Base-by-base conservation (phyloP, 2,329 filamentous ascomycete species). In the Huntiella moniliformis region DNA sequence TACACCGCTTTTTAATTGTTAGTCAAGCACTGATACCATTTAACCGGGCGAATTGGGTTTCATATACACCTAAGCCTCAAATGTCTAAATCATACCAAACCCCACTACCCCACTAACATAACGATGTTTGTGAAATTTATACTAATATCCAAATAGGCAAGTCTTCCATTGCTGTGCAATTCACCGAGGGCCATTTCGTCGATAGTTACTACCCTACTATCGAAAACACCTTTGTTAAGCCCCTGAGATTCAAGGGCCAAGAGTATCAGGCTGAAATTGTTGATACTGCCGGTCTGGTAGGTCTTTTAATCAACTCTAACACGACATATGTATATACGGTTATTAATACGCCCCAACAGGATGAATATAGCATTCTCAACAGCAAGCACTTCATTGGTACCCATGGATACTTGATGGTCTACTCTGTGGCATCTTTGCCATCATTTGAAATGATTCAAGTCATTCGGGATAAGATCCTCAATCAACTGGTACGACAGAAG, bases 141-240 rank as follows among this genome's bases (percentile, higher is more conserved):
- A 41, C 39, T 41, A 15, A 41, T 15, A 28, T 17, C 7, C 17
- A 16, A 22, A 16, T 56, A 96, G 91, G 91, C 63, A 98, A 98
- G 71, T 95, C 86, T 16, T 96, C 88, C 46, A 77, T 98, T 53
- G 93, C 91, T 10, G 91, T 96, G 41, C 88, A 88, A 60, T 96
- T 91, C 59, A 88, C 95, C 58, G 91, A 98, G 61, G 86, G 86
- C 52, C 87, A 94, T 65, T 98, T 98, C 60, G 88, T 98, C 58
- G 91, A 98, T 63, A 92, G 83, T 63, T 98, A 98, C 66, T 98
- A 98, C 62, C 91, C 91, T 33, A 98, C 91, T 36, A 96, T 98
- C 57, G 91, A 98, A 63, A 98, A 96, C 63, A 96, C 88, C 2
- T 98, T 98, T 61, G 92, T 82, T 68, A 93, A 93, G 62, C 79